Base-by-base conservation (phyloP, 257 asterid species). In the Ajuga chamaepitys region DNA sequence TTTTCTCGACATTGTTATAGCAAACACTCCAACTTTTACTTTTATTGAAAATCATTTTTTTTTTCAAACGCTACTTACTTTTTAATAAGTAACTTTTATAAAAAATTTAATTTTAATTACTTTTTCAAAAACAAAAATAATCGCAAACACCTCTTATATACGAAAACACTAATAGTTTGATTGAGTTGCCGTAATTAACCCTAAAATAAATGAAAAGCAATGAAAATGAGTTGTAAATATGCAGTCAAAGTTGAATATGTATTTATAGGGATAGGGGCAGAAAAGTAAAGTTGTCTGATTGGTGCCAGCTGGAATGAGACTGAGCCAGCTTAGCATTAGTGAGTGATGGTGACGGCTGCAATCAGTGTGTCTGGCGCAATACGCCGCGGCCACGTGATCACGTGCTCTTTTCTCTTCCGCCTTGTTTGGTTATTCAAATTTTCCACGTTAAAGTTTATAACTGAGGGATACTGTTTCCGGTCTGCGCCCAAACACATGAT, bases 301-400 rank as follows among this genome's bases (percentile, higher is more conserved):
- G 61, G 46, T 2, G 79, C 74, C 81, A 85, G 84, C 86, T 85
- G 88, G 76, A 52, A 53, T 35, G 20, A 61, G 66, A 16, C 13
- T 58, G 62, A 42, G 75, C 82, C 83, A 81, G 81, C 72, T 28
- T 44, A 13, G 59, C 44, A 52, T 21, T 48, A 46, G 32, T 51
- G 62, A 28, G 60, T 70, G 95, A 83, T 53, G 79, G 62, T 73
- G 88, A 82, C 83, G 83, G 78, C 83, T 71, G 71, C 67, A 32
- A 41, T 74, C 51, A 42, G 64, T 17, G 11, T 53, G 48, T n/a
- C 76, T 70, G 85, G 81, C 73, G 64, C 72, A 67, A 10, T 41
- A 6, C 75, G 14, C 74, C 77, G 66, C 11, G 58, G 82, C 82
- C 89, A 85, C 86, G 70, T 83, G 86, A 55, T 75, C 85, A 85